Base-by-base conservation (phyloP, 2,329 filamentous ascomycete genomes). In the Alternaria consortialis region DNA sequence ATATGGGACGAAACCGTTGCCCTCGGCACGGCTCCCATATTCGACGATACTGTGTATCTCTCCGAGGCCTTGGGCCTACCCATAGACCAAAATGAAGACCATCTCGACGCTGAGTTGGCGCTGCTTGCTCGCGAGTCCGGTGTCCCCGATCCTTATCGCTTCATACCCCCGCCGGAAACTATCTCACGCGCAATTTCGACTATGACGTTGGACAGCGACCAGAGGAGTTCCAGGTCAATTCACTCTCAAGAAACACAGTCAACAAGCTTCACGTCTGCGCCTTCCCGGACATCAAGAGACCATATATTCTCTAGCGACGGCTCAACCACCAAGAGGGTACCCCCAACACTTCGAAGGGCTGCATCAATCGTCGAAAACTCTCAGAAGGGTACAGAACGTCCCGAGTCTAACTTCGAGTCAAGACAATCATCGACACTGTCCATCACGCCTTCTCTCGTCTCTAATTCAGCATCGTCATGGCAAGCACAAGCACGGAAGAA, bases 171-270 rank as follows among this genome's bases (percentile, higher is more conserved):
- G 8, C 56, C 64, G 37, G 62, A 68, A 32, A 63, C 68, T 11
- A 60, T 72, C 8, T 71, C 73, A 4, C 69, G 72, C 31, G 70
- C 74, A n/a, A 58, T 74, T 17, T 76, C 75, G 7, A 72, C 71
- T 47, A 60, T 73, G 40, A 77, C 73, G 7, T 56, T 73, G 31
- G 69, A 71, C 29, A 78, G 73, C 61, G 75, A 73, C 36, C 65
- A 67, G 29, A 60, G 72, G 37, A 78, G 74, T 60, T 75, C 73
- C n/a, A 63, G 74, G 17, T 78, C 76, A 12, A 64, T 77, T 7
- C 74, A 73, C 47, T 78, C 76, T 8, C 71, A 72, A 32, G 75
- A 76, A 40, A 76, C 76, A 2, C 75, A 77, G 32, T 79, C 74
- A 6, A 78, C 76, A 9, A 67, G 70, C 62, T 63, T 73, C 40